phyloP scores from a whole-genome alignment of 805 yeast genomes.

The Candida stauntonica region DNA sequence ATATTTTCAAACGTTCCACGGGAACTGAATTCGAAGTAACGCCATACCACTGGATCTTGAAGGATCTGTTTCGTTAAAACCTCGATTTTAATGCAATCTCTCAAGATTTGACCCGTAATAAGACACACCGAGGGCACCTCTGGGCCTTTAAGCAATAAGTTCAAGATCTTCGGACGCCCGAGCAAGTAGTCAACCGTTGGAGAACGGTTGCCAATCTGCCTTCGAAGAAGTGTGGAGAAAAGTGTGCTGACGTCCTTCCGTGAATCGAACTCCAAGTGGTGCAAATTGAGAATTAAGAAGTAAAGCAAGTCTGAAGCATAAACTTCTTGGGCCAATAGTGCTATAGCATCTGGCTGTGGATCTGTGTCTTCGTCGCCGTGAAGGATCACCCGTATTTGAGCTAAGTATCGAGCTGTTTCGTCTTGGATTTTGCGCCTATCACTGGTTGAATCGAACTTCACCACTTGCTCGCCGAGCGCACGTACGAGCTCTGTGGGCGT shows the following conservation, averaged over 20 bases:
- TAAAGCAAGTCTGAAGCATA: conserved; percentile 67
- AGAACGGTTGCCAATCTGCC: conserved; percentile 68
- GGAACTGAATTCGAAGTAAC: conserved; percentile 72
- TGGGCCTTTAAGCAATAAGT: conserved; percentile 62
- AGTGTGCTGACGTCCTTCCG: conserved; percentile 75
- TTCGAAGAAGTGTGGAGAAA: conserved; percentile 71
- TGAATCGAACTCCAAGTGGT: conserved; percentile 81
- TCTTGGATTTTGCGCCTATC: conserved; percentile 54
- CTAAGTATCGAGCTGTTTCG: conserved; percentile 61
- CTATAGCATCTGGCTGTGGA: conserved; percentile 48
- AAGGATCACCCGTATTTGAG: conserved; percentile 60
- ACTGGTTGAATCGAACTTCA: conserved; percentile 41
- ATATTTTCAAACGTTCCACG: conserved; percentile 81
- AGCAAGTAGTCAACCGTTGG: conserved; percentile 86
- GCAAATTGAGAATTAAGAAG: conserved; percentile 53
- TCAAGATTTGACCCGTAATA: conserved; percentile 69
- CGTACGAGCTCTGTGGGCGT: conserved; percentile 82
- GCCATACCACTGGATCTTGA: conserved; percentile 67
- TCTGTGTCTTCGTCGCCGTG: conserved; percentile 66
- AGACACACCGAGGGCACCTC: conserved; percentile 71
- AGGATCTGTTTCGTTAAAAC: conserved; percentile 57
- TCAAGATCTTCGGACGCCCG: conserved; percentile 60
- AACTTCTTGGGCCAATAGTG: conserved; percentile 74
- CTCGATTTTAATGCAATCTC: conserved; percentile 84
- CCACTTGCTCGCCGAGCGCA: conserved; percentile 67